phyloP scores from a whole-genome alignment of 306 rosid genomes.

The Myrica gale region DNA sequence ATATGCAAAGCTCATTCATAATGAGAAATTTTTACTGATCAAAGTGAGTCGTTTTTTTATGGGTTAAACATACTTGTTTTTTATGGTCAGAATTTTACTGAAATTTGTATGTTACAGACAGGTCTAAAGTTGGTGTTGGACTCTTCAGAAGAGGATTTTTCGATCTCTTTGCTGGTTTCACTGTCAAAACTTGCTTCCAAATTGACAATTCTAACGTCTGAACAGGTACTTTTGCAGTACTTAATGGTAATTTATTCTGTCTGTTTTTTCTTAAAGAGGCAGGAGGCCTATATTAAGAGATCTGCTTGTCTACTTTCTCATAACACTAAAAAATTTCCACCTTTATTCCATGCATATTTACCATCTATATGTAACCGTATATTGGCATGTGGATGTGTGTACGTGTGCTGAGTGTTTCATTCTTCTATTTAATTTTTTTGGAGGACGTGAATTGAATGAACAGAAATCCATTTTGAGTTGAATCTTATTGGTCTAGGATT shows the following conservation, averaged over 20 bases:
- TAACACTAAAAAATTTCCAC: neutral
- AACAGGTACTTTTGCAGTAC: conserved; percentile 44
- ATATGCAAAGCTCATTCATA: neutral
- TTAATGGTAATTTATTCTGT: neutral
- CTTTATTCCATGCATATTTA: neutral
- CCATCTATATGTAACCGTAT: too few species aligned
- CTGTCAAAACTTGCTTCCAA: conserved; percentile 63
- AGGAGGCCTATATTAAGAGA: neutral
- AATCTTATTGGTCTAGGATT: too few species aligned
- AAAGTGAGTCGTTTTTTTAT: neutral
- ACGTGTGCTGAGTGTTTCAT: too few species aligned
- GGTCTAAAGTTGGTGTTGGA: conserved; percentile 53
- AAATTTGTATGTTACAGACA: conserved; percentile 44
- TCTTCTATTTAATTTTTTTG: too few species aligned
- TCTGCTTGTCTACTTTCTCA: neutral
- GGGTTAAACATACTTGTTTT: too few species aligned
- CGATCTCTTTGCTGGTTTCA: conserved; percentile 61
- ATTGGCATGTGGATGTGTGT: too few species aligned
- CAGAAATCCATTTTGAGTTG: too few species aligned
- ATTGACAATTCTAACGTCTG: conserved; percentile 45
- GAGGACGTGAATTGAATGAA: too few species aligned
- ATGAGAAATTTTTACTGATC: neutral
- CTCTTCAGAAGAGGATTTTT: conserved; percentile 50
- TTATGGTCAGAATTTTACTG: neutral
- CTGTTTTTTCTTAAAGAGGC: conserved; percentile 11